Percentiles rank a stretch among this genome's conserved stretches.
phyloP scores from a whole-genome alignment of 2,329 filamentous ascomycete genomes.

The Scedosporium dehoogii region DNA sequence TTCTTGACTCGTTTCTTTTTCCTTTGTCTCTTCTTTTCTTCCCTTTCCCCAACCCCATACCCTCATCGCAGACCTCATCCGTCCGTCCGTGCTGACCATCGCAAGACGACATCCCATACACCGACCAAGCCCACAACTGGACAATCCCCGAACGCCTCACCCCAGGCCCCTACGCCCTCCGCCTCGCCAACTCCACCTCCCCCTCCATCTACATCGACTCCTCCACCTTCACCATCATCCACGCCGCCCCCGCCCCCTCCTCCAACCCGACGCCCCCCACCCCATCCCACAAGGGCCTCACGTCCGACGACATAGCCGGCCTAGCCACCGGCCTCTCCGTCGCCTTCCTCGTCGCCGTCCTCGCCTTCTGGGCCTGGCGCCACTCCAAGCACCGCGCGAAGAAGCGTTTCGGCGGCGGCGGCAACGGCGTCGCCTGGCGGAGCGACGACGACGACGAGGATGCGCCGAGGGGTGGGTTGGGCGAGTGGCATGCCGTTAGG shows the following conservation, averaged over 20 bases:
- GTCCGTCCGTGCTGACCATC: not conserved
- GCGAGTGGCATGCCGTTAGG: not conserved
- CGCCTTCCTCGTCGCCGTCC: not conserved
- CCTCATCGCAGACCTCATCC: too few species aligned
- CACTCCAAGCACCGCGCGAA: not conserved
- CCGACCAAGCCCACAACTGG: slow-evolving; percentile 6
- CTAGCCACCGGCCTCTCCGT: slow-evolving; percentile 6
- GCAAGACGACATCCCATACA: slow-evolving; percentile 4
- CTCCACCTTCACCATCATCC: slow-evolving; percentile 7
- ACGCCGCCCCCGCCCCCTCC: slow-evolving; percentile 4
- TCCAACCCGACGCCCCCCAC: not conserved
- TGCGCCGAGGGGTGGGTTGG: not conserved
- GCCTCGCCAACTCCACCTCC: slow-evolving; percentile 1
- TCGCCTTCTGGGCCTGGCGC: not conserved
- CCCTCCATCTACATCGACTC: slow-evolving; percentile 4
- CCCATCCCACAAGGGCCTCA: not conserved
- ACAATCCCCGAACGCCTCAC: slow-evolving; percentile 4
- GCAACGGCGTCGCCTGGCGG: not conserved
- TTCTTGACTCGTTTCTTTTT: not conserved
- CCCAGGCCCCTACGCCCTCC: slow-evolving; percentile 8
- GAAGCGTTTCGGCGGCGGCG: not conserved
- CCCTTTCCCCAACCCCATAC: not conserved
- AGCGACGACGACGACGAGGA: not conserved
- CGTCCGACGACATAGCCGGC: slow-evolving; percentile 3
- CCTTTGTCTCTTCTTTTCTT: not conserved